Percentiles rank a stretch among this genome's conserved stretches.
These are phyloP conservation scores for Nicotiana otophora DNA, from an alignment of 257 asterid genomes.

Conservation along the genomic window DNA sequence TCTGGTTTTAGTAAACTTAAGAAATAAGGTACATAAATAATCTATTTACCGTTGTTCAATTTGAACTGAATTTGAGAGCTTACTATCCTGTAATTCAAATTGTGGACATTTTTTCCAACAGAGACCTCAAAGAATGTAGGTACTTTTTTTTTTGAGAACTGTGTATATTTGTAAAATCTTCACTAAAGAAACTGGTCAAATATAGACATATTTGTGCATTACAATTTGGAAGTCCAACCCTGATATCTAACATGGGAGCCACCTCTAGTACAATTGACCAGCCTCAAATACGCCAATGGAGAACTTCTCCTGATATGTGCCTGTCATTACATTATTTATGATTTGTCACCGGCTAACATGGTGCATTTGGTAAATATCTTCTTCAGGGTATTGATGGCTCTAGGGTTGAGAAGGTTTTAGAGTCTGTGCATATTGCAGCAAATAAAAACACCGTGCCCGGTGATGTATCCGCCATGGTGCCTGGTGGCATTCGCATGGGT, in stretches of 20 bases:
- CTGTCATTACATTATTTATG: background rate
- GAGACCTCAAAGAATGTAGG: background rate
- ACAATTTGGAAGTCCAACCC: background rate
- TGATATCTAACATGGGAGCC: background rate
- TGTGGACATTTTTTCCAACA: background rate
- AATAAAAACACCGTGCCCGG: slow-evolving; percentile 98
- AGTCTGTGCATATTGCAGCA: slow-evolving; percentile 92
- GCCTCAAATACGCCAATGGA: background rate
- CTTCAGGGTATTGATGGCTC: slow-evolving; percentile 97
- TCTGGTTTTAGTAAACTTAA: slow-evolving; percentile 82
- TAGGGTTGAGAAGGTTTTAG: slow-evolving; percentile 89
- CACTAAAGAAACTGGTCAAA: background rate
- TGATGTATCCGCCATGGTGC: slow-evolving; percentile 98
- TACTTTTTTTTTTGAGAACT: background rate
- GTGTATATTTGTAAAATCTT: background rate
- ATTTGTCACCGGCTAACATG: background rate
- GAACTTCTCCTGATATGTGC: background rate
- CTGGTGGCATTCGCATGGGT: slow-evolving; percentile 99
- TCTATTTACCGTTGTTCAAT: background rate
- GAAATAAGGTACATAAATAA: slow-evolving; percentile 49
- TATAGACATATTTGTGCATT: background rate
- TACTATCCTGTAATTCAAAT: background rate
- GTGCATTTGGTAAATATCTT: background rate
- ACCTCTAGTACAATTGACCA: background rate
- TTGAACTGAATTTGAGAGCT: background rate